Percentiles rank a stretch among this genome's conserved stretches.
These are phyloP conservation scores for Whalleya microplaca DNA, from an alignment of 2,329 filamentous ascomycete species.

Conservation along the genomic window DNA sequence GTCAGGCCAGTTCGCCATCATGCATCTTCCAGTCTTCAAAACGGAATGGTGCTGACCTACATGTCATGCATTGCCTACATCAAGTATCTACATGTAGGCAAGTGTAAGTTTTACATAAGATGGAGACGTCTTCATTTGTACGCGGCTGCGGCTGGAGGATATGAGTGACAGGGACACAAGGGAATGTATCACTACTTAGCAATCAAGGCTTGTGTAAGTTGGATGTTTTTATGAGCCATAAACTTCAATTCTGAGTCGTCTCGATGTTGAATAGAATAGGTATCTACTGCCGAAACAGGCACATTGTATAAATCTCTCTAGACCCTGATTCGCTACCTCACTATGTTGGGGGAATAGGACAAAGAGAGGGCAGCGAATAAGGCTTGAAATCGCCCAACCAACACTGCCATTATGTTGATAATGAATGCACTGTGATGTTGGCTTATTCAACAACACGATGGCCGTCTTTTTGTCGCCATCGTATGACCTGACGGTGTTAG, in stretches of 20 bases:
- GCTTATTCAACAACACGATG: background rate
- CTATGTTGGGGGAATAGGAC: background rate
- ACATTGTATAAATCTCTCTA: background rate
- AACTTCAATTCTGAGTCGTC: too few species aligned
- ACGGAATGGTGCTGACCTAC: too few species aligned
- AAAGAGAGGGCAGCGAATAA: background rate
- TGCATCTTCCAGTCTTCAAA: too few species aligned
- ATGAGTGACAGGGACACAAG: too few species aligned
- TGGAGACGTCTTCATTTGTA: too few species aligned
- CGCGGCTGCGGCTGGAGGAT: too few species aligned
- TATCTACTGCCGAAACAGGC: constrained; percentile 23
- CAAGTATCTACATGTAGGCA: background rate
- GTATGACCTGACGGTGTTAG: constrained; percentile 17
- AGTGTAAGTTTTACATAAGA: too few species aligned
- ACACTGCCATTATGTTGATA: background rate
- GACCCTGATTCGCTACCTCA: constrained; percentile 1
- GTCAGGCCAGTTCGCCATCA: too few species aligned
- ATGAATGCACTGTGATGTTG: constrained; percentile 14
- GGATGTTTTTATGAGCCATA: too few species aligned
- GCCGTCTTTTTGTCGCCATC: constrained; percentile 14
- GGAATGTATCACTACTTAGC: too few species aligned
- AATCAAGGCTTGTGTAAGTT: too few species aligned
- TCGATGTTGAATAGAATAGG: constrained; percentile 8
- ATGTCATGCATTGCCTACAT: background rate
- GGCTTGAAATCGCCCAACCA: background rate